Conservation (phyloP, 2,329 filamentous ascomycete genomes). For the Cladosporium sp. region DNA sequence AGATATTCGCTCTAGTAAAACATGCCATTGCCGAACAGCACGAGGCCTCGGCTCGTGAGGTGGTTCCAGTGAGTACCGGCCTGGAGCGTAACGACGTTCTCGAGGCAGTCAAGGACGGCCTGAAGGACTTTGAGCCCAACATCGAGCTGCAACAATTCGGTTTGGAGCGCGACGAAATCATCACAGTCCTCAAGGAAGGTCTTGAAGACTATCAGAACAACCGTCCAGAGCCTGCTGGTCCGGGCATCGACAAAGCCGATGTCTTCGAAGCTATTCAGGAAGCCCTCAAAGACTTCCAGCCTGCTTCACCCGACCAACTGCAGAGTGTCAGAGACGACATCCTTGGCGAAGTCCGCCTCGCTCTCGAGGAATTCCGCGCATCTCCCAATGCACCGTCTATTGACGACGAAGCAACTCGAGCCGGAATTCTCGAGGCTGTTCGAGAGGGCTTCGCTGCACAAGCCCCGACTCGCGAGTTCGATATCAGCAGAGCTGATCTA, state of each 20-base stretch:
- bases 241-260: slow-evolving; percentile 73
- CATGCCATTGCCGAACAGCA: slow-evolving; percentile 66
- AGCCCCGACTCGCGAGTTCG: slow-evolving; percentile 44
- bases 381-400: slow-evolving; percentile 42
- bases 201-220: slow-evolving; percentile 69
- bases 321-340: slow-evolving; percentile 79
- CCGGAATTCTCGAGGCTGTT: slow-evolving; percentile 59
- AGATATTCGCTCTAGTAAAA: slow-evolving; percentile 82
- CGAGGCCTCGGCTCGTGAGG: slow-evolving; percentile 34
- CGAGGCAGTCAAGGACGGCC: slow-evolving; percentile 82
- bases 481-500: slow-evolving; percentile 53
- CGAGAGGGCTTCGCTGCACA: slow-evolving; percentile 57
- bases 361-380: slow-evolving; percentile 76
- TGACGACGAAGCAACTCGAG: slow-evolving; percentile 51
- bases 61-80: slow-evolving; percentile 1
- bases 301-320: slow-evolving; percentile 63
- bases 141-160: slow-evolving; percentile 89
- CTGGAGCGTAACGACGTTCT: slow-evolving; percentile 72
- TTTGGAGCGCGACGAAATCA: slow-evolving; percentile 83
- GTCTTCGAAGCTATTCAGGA: slow-evolving; percentile 84
- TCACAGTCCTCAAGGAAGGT: slow-evolving; percentile 83
- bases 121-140: slow-evolving; percentile 92
- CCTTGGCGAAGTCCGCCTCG: slow-evolving; percentile 78
- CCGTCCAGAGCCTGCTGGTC: slow-evolving; percentile 43
- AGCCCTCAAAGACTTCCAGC: slow-evolving; percentile 77